Percentiles rank a stretch among this genome's conserved stretches.
Conservation (phyloP, 176 grass and related monocot genomes). For the bread wheat (Triticum aestivum) region DNA sequence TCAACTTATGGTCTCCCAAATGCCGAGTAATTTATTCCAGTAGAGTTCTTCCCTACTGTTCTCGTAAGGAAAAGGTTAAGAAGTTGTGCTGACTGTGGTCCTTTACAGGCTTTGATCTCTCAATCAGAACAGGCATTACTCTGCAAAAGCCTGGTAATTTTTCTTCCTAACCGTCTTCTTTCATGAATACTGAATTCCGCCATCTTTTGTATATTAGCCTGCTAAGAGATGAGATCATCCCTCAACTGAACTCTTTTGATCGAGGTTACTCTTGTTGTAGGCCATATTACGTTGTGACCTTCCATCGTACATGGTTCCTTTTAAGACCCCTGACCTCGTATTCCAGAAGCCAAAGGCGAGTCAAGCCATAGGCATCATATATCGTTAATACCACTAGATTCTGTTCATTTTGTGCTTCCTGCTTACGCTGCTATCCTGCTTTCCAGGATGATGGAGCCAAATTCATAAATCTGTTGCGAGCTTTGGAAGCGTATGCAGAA, state of each 20-base stretch:
- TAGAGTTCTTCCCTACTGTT: background rate
- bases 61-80: background rate
- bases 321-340: slow-evolving; percentile 58
- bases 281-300: slow-evolving; percentile 82
- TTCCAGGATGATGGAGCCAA: slow-evolving; percentile 78
- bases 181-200: background rate
- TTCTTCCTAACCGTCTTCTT: background rate
- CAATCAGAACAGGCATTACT: slow-evolving; percentile 72
- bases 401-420: background rate
- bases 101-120: slow-evolving; percentile 70
- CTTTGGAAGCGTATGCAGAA: slow-evolving; percentile 92
- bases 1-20: slow-evolving; percentile 18
- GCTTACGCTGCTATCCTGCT: slow-evolving; percentile 13
- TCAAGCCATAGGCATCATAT: background rate
- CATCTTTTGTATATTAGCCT: background rate
- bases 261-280: slow-evolving; percentile 38
- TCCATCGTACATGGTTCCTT: slow-evolving; percentile 89
- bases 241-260: slow-evolving; percentile 11
- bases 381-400: background rate
- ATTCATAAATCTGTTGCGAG: slow-evolving; percentile 76
- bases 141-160: slow-evolving; percentile 89
- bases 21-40: background rate
- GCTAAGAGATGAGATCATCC: background rate
- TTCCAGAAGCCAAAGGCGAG: slow-evolving; percentile 72
- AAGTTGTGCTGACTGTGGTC: slow-evolving; percentile 19